These are phyloP conservation scores for Diaporthe sp. DNA, from an alignment of 2,329 filamentous ascomycete genomes.

Conservation along the genomic window DNA sequence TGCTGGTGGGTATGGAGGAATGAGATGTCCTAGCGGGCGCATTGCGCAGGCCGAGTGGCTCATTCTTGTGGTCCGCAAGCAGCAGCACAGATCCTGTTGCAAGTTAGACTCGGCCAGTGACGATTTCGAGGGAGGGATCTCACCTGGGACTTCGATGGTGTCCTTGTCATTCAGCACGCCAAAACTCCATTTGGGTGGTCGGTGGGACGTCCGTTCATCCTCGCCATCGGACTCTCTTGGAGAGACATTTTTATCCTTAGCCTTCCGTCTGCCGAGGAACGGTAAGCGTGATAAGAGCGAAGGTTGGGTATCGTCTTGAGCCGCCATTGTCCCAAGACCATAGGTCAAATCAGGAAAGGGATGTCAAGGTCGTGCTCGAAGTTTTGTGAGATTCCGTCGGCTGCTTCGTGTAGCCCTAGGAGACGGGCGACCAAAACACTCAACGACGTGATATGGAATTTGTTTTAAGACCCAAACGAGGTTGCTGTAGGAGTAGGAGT, in stretches of 20 bases:
- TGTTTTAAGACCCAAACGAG: not conserved
- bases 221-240: slow-evolving; percentile 30
- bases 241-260: slow-evolving; percentile 3
- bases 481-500: not conserved
- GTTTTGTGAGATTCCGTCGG: not conserved
- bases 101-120: slow-evolving; percentile 30
- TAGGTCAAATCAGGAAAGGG: not conserved
- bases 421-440: not conserved
- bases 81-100: slow-evolving; percentile 70
- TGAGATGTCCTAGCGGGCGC: slow-evolving; percentile 70
- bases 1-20: slow-evolving; percentile 67
- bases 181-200: slow-evolving; percentile 68
- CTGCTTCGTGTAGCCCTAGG: no score
- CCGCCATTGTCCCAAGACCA: slow-evolving; percentile 11
- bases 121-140: slow-evolving; percentile 43
- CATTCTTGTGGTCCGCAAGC: slow-evolving; percentile 68
- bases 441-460: not conserved
- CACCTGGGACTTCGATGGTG: slow-evolving; percentile 91
- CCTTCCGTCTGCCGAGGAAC: slow-evolving; percentile 16
- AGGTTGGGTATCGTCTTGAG: not conserved
- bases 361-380: not conserved
- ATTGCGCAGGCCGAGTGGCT: slow-evolving; percentile 71
- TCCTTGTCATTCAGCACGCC: slow-evolving; percentile 86
- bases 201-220: not conserved
- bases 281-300: slow-evolving; percentile 30